Base-by-base conservation (phyloP, 2,329 filamentous ascomycete genomes). In the Xenoacremonium recifei region DNA sequence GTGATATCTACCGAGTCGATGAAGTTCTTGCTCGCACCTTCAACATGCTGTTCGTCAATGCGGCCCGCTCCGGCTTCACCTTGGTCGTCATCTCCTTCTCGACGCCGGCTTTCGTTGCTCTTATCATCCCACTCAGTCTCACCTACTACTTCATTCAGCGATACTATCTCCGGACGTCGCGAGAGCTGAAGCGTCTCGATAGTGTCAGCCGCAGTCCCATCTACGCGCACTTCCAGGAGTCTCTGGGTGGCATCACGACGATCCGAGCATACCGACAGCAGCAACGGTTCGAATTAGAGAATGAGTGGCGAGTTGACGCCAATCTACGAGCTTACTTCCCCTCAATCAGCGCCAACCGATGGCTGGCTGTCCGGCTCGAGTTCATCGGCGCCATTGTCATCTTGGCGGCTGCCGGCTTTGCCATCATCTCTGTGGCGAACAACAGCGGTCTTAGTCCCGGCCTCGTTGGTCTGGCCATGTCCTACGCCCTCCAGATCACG, bases 181-280 rank as follows among this genome's bases (percentile, higher is more conserved):
- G 95, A 50, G 95, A 99, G 70, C 77, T 99, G 51, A 99, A 99
- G 75, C 81, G 93, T 51, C 76, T 99, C 45, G 93, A 99, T 68
- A 96, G 91, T 63, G 86, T 97, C 54, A 96, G 87, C 63, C 85
- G 90, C 57, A 96, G 91, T 64, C 95, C 95, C 19, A 95, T 99
- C 57, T 99, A 91, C 65, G 93, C 93, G 6, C 95, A 99, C 66
- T 99, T 99, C 71, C 93, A 99, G 63, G 95, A 99, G 69, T 95
- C 90, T 2, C 79, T 99, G 9, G 92, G 89, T 48, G 93, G 93
- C 32, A 86, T 96, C 61, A 89, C 88, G 46, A 99, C 93, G 10
- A 97, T 99, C 60, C 87, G 95, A 52, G 95, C 93, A 25, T 99
- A 95, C 71, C 80, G 85, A 48, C 92, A 99, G 64, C 84, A 95